phyloP scores from a whole-genome alignment of 2,329 filamentous ascomycete genomes.

The Coniochaeta sp. region DNA sequence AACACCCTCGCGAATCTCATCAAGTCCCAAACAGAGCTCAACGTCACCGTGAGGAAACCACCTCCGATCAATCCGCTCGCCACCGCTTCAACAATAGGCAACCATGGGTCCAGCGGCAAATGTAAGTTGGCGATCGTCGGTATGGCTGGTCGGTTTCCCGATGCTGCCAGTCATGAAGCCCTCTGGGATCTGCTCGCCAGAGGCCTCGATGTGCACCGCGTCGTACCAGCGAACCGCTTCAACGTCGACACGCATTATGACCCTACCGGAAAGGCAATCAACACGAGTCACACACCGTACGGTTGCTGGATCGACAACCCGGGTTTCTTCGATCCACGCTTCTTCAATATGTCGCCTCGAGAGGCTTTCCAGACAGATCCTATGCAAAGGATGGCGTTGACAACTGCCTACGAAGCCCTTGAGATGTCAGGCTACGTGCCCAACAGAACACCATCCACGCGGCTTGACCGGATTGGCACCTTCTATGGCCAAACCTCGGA shows the following conservation, averaged over 20 bases:
- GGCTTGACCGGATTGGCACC: slow-evolving; percentile 55
- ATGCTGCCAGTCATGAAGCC: slow-evolving; percentile 61
- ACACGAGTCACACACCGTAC: slow-evolving; percentile 69
- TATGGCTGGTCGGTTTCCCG: slow-evolving; percentile 70
- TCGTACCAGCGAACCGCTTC: slow-evolving; percentile 64
- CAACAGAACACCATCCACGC: slow-evolving; percentile 64
- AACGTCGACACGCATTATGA: slow-evolving; percentile 65
- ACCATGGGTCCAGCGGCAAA: slow-evolving; percentile 37
- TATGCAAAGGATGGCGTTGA: slow-evolving; percentile 68
- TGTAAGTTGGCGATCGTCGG: slow-evolving; percentile 81
- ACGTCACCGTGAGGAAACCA: slow-evolving; percentile 31
- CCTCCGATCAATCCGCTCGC: slow-evolving; percentile 26
- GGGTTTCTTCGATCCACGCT: slow-evolving; percentile 71
- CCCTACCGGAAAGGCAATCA: slow-evolving; percentile 62
- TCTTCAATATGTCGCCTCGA: slow-evolving; percentile 81
- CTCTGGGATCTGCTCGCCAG: slow-evolving; percentile 71
- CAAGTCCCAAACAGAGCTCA: slow-evolving; percentile 30
- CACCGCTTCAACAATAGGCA: slow-evolving; percentile 29
- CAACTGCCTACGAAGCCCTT: slow-evolving; percentile 73
- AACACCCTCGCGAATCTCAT: slow-evolving; percentile 35
- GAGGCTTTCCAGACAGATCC: slow-evolving; percentile 77
- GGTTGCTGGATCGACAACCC: slow-evolving; percentile 71
- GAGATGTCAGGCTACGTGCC: slow-evolving; percentile 75
- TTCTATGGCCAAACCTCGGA: slow-evolving; percentile 72
- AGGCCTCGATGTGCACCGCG: slow-evolving; percentile 66